A percentile compares a stretch with the other conserved stretches of the same genome.
Conservation (phyloP, 805 yeast species). For the Yarrowia deformans region DNA sequence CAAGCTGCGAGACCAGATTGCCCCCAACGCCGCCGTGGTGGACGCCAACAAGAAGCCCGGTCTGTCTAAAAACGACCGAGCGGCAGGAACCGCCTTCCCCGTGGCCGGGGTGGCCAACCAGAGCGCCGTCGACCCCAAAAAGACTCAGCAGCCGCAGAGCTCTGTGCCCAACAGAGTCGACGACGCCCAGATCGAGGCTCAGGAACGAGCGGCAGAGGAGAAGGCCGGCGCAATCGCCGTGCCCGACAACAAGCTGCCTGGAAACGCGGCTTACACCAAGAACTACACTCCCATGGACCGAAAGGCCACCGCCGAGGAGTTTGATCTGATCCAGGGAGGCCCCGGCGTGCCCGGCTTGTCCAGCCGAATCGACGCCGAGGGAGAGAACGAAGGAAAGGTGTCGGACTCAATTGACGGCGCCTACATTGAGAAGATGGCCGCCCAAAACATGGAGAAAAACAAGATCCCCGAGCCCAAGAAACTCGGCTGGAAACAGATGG, state of each 20-base stretch:
- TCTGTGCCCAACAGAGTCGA: neutral
- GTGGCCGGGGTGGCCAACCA: conserved; percentile 46
- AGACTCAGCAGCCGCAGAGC: conserved; percentile 15
- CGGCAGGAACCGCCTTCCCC: conserved; percentile 49
- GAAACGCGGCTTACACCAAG: conserved; percentile 12
- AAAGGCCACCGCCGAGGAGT: conserved; percentile 30
- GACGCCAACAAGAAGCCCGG: conserved; percentile 47
- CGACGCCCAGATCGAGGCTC: neutral
- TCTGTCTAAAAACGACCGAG: conserved; percentile 42
- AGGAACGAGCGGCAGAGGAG: conserved; percentile 15
- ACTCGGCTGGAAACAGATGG: conserved; percentile 94
- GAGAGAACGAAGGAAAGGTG: conserved; percentile 22
- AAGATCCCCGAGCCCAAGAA: conserved; percentile 62
- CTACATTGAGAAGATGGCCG: conserved; percentile 37
- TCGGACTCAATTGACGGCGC: conserved; percentile 32
- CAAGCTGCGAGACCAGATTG: conserved; percentile 30
- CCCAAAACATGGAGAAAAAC: conserved; percentile 41
- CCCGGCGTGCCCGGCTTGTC: conserved; percentile 25
- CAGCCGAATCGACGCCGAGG: conserved; percentile 6
- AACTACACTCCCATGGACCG: conserved; percentile 37
- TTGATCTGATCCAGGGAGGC: conserved; percentile 14
- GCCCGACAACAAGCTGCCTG: conserved; percentile 33
- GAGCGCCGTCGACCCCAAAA: conserved; percentile 45
- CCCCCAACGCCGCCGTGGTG: conserved; percentile 46
- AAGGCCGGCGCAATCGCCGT: conserved; percentile 39